A percentile compares a stretch with the other conserved stretches of the same genome.
phyloP scores from a whole-genome alignment of 805 yeast species.

The Pichia rugopelliculosa region DNA sequence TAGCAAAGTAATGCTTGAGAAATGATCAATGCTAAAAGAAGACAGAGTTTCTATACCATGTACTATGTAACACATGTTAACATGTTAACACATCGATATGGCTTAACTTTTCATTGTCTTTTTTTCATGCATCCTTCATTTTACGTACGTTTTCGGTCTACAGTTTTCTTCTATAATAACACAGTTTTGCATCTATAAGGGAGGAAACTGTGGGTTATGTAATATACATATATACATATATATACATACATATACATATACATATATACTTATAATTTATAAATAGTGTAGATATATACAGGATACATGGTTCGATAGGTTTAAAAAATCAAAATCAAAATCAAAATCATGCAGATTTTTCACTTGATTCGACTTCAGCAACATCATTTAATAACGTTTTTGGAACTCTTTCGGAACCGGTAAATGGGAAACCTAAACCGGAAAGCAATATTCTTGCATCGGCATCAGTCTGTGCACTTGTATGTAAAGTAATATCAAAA shows the following conservation, averaged over 20 bases:
- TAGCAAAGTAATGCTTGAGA: background rate
- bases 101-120: too few relatives aligned
- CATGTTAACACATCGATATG: too few relatives aligned
- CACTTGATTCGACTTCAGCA: background rate
- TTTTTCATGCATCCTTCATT: too few relatives aligned
- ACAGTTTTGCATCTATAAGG: too few relatives aligned
- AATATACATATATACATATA: background rate
- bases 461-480: conserved; percentile 82
- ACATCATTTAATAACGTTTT: conserved; percentile 20
- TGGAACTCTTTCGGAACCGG: conserved; percentile 40
- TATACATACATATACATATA: background rate
- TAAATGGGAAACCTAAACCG: conserved; percentile 75
- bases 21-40: too few relatives aligned
- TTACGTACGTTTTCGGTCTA: too few relatives aligned
- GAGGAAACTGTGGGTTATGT: too few relatives aligned
- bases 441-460: conserved; percentile 83
- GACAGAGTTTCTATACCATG: too few relatives aligned
- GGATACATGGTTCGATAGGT: background rate
- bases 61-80: too few relatives aligned
- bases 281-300: background rate
- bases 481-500: conserved; percentile 75
- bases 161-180: too few relatives aligned
- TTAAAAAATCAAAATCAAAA: too few relatives aligned
- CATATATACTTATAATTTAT: background rate
- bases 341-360: background rate